Evolutionary conservation across 805 yeast species (phyloP).

Genomic region (Saturnispora diversa): DNA sequence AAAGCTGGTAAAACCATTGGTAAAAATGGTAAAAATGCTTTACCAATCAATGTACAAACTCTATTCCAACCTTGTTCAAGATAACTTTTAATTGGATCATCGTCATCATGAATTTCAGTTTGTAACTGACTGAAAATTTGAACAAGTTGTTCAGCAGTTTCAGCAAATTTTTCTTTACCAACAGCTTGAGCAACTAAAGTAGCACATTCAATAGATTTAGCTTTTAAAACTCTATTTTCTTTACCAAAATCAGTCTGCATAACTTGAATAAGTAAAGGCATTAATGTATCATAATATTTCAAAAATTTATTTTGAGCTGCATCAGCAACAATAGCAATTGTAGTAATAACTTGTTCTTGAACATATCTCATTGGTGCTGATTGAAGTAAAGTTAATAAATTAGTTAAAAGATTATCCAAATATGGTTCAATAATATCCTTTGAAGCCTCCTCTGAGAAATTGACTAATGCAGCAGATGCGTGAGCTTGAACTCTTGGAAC

Average conservation of each 20-base stretch:
- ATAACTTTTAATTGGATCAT: slow-evolving; percentile 81
- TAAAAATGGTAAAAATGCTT: slow-evolving; percentile 75
- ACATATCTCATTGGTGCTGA: slow-evolving; percentile 80
- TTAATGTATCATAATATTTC: slow-evolving; percentile 88
- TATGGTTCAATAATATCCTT: slow-evolving; percentile 89
- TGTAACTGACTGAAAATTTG: slow-evolving; percentile 68
- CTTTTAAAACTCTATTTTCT: slow-evolving; percentile 73
- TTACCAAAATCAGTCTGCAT: slow-evolving; percentile 70
- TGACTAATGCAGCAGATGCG: slow-evolving; percentile 97
- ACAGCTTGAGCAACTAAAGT: slow-evolving; percentile 92
- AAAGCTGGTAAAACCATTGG: slow-evolving; percentile 87
- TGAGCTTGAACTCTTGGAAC: slow-evolving; percentile 95
- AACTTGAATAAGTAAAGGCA: slow-evolving; percentile 80
- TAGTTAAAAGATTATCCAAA: slow-evolving; percentile 69
- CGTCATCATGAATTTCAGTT: slow-evolving; percentile 43
- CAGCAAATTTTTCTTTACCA: slow-evolving; percentile 79
- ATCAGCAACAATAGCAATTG: slow-evolving; percentile 95
- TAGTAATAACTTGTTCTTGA: slow-evolving; percentile 94
- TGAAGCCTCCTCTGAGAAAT: slow-evolving; percentile 86
- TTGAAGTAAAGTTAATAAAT: slow-evolving; percentile 67
- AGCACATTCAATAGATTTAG: slow-evolving; percentile 93
- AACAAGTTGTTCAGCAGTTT: slow-evolving; percentile 67
- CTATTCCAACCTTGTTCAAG: slow-evolving; percentile 96
- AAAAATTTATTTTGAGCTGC: slow-evolving; percentile 84
- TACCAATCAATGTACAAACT: slow-evolving; percentile 77